Evolutionary conservation across 2,329 filamentous ascomycete genomes (phyloP), one percentile per base, ranked within the genome.

Genomic region (Aspergillus unguis): DNA sequence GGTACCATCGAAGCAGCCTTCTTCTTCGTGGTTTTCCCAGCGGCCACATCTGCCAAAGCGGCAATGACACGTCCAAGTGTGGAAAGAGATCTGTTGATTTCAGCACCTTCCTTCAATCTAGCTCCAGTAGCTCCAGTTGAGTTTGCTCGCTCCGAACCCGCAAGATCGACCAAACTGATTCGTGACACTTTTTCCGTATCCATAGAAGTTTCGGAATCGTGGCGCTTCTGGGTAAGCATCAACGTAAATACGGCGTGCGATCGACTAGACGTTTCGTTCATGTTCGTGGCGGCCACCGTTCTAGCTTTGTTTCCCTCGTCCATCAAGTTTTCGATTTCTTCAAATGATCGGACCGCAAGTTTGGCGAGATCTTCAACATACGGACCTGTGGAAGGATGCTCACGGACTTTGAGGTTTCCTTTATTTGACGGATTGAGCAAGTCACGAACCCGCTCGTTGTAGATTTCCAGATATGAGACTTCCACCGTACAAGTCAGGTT

Each of bases 231-330:
- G 0, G 91, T 96, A 43, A 99, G 78, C 66, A 92, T 97, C 49
- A 99, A 79, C 23, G 95, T 99, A 70, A 99, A 99, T 47, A 99
- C 95, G 37, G 94, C 94, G 72, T 99, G 94, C 69, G 92, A 97
- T 78, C 94, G 87, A 82, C 91, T 96, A 55, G 91, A 96, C 0
- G 95, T 99, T 74, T 97, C 94, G 79, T 99, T 99, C 94, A 99
- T 99, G 81, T 97, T 99, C 36, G 94, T 99, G 6, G 94, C 94
- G 3, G 94, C 94, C 36, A 99, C 94, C 0, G 94, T 99, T 78
- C 94, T 83, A 32, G 94, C 94, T 75, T 99, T 99, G 79, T 99
- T 99, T 65, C 94, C 94, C 74, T 97, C 92, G 68, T 99, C 94
- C 94, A 99, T 99, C 64, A 99, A 77, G 68, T 96, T 86, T 67